Percentiles rank a stretch among this genome's conserved stretches.
Conservation (phyloP, 805 yeast genomes). For the Metschnikowia proteae region DNA sequence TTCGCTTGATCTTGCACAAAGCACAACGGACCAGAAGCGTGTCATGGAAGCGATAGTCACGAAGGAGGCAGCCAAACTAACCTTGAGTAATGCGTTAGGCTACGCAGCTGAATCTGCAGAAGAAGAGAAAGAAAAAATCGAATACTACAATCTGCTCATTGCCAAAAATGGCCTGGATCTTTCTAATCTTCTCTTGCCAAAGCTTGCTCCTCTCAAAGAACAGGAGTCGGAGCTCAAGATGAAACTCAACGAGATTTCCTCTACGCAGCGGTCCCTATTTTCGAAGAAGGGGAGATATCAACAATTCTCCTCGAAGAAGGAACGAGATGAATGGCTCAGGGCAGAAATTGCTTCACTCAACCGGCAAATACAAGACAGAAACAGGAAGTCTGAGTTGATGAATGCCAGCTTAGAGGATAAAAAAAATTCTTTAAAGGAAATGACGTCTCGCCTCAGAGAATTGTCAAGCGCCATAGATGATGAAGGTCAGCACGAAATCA, state of each 20-base stretch:
- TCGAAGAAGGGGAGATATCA: conserved; percentile 69
- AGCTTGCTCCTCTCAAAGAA: conserved; percentile 32
- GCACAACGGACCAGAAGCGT: conserved; percentile 48
- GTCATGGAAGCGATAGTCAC: conserved; percentile 47
- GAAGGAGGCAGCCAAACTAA: conserved; percentile 44
- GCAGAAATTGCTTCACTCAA: conserved; percentile 43
- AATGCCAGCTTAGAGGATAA: conserved; percentile 5
- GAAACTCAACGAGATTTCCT: conserved; percentile 38
- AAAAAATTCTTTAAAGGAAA: conserved; percentile 22
- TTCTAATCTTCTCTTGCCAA: conserved; percentile 22
- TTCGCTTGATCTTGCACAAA: conserved; percentile 54
- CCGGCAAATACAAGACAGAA: conserved; percentile 14
- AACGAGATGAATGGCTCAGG: conserved; percentile 67
- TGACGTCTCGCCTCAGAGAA: conserved; percentile 5
- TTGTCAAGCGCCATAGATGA: conserved; percentile 2
- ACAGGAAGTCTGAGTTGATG: conserved; percentile 2
- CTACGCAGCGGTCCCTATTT: conserved; percentile 56
- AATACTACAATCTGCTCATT: conserved; percentile 27
- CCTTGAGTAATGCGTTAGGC: conserved; percentile 34
- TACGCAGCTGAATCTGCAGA: conserved; percentile 28
- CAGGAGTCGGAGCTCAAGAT: conserved; percentile 41
- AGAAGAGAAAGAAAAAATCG: conserved; percentile 19
- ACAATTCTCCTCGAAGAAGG: conserved; percentile 50
- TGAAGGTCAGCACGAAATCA: not conserved
- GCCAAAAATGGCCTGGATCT: conserved; percentile 36